Base-by-base conservation (phyloP, 1,284 basidiomycete genomes). In the Tetrapyrgos nigripes region DNA sequence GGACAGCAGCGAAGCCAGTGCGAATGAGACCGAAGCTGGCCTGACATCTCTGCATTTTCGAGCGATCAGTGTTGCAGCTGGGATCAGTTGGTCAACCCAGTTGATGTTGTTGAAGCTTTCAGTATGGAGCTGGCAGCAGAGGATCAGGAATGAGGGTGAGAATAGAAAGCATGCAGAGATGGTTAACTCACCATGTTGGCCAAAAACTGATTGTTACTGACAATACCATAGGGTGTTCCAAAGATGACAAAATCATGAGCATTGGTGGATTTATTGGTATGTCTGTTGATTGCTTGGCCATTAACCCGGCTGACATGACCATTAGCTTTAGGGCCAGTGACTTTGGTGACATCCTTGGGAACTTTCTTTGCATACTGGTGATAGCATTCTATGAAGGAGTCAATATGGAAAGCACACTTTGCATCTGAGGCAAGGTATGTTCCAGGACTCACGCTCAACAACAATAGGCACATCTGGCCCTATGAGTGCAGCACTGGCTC, bases 1-100 rank as follows among this genome's bases (percentile, higher is more conserved):
- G 61, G 85, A 80, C 53, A 93, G 68, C 24, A 93, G 77, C 24
- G 85, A 88, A 19, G 92, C 88, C 53, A 96, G 81, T n/a, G 14
- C 37, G 17, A 40, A 5, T 5, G 13, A 40, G 6, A 40, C 4
- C 8, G 37, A 40, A n/a, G 37, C 37, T n/a, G 19, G 13, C 17
- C 37, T n/a, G 4, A 17, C 17, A 40, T 40, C 19, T 11, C 37
- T n/a, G 17, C 37, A 40, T 40, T 40, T 40, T 40, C 37, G 6
- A 9, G 37, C 37, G 6, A 40, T 4, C 5, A 40, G 37, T 17
- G 37, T 40, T 9, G 37, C 37, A n/a, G 37, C 17, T 4, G 37
- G 37, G 19, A 40, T n/a, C 5, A 40, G 37, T 40, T 40, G 37
- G 37, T 40, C 37, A n/a, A 40, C 37, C 37, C 37, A 40, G 37